Base-by-base conservation (phyloP, 305 asterid genomes). In the Salvia sclarea region DNA sequence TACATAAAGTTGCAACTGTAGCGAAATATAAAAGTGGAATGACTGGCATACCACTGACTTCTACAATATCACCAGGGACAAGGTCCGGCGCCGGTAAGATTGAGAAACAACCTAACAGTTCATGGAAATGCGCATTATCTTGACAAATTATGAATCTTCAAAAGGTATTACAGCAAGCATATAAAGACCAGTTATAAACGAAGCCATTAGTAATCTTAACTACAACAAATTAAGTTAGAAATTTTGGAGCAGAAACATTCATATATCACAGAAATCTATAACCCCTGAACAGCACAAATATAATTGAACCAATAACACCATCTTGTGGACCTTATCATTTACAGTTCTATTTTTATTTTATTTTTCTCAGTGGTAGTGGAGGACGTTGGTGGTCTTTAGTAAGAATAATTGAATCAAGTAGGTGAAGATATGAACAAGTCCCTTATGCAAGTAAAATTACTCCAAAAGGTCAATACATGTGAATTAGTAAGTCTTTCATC, bases 41-140 rank as follows among this genome's bases (percentile, higher is more conserved):
- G 47, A 54, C 57, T 24, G 74, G 78, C 91, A 56, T 83, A 94
- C 98, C 99, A 62, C 90, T 83, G 79, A 91, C 97, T 87, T 91
- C 99, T 55, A 91, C 97, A 68, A 94, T 85, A 85, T 94, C 99
- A 66, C 99, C 99, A 31, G 97, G 96, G 71, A 94, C 99, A 76
- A 94, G 90, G 82, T 91, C 96, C 38, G 99, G 76, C 7, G 98
- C 98, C 48, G 97, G 97, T 75, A 89, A 75, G 72, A 94, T 94
- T 43, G 99, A 94, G 83, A 91, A 94, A 78, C 86, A 86, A 74
- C 98, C 97, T 94, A 50, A 61, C 65, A 76, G 55, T 61, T 73
- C 55, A 52, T 47, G 16, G 64, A 75, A 44, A 72, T 43, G 73
- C 45, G 64, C 73, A 75, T 52, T 45, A 55, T 69, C 45, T 69